Evolutionary conservation across 2,329 filamentous ascomycete species (phyloP).

Genomic region (Diaporthe sp.): DNA sequence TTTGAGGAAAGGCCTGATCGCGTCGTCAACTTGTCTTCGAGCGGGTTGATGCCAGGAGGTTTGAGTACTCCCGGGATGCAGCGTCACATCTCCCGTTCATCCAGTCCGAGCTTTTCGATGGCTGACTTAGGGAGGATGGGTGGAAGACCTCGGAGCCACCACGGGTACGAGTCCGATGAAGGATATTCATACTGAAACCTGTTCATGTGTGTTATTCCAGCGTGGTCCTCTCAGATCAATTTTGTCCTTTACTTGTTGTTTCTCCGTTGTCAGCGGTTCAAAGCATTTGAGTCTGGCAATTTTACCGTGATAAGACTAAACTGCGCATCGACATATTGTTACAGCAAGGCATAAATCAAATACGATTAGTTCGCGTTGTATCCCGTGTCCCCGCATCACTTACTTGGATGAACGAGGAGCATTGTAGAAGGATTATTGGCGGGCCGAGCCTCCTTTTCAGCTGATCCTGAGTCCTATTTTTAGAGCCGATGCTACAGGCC

Average conservation of each 20-base stretch:
- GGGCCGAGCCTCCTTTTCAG: conserved; percentile 1
- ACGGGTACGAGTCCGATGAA: background rate
- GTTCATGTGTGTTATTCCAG: background rate
- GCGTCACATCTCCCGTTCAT: background rate
- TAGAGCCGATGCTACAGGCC: background rate
- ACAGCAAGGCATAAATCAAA: background rate
- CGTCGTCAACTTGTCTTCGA: background rate
- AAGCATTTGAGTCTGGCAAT: background rate
- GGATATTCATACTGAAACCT: background rate
- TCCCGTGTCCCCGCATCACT: background rate
- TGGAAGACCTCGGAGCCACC: background rate
- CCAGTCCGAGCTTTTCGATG: background rate
- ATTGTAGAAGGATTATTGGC: background rate
- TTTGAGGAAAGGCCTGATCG: background rate
- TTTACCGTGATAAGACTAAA: too few species aligned
- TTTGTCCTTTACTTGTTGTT: background rate
- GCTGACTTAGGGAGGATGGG: background rate
- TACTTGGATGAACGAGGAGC: background rate
- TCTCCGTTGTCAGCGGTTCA: background rate
- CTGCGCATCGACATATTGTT: background rate
- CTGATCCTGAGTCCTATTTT: conserved; percentile 11
- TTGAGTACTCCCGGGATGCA: background rate
- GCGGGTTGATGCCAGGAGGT: background rate
- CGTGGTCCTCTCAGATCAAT: background rate
- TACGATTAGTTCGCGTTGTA: background rate